phyloP scores from a whole-genome alignment of 2,329 filamentous ascomycete genomes.

The Endocalyx cinctus region DNA sequence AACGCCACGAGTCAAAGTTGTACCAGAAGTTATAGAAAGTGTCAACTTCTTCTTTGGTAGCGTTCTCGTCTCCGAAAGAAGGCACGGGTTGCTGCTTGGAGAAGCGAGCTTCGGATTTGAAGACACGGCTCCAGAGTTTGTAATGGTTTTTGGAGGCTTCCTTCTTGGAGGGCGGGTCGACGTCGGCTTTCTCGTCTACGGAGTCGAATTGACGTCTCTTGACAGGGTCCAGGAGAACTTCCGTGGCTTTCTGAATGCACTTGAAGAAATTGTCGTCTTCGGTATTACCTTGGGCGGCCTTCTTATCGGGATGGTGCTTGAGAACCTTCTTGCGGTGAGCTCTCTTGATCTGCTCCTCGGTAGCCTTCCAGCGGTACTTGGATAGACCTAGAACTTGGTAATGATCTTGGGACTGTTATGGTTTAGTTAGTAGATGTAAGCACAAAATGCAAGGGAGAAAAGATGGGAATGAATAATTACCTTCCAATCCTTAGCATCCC shows the following conservation, averaged over 20 bases:
- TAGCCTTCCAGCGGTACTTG: conserved; percentile 88
- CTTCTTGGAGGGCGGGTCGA: conserved; percentile 91
- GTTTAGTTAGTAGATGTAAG: conserved; percentile 2
- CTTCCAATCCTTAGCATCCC: conserved; percentile 99
- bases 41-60: conserved; percentile 85
- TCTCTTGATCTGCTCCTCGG: conserved; percentile 97
- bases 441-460: neutral
- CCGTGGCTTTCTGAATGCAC: conserved; percentile 98
- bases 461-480: conserved; percentile 37
- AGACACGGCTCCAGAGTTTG: conserved; percentile 88
- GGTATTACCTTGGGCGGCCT: conserved; percentile 78
- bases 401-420: conserved; percentile 86
- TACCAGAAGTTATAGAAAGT: conserved; percentile 99
- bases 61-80: conserved; percentile 75
- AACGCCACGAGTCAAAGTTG: conserved; percentile 97
- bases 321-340: conserved; percentile 99
- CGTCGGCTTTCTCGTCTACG: conserved; percentile 88
- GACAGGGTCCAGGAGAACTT: conserved; percentile 85
- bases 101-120: conserved; percentile 90
- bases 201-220: conserved; percentile 96
- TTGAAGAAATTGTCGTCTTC: conserved; percentile 99
- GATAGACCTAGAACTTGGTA: conserved; percentile 92
- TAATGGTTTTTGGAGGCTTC: conserved; percentile 85
- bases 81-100: conserved; percentile 88
- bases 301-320: conserved; percentile 98